Percentiles rank a stretch among this genome's conserved stretches.
These are phyloP conservation scores for Oryza glaberrima DNA, from an alignment of 176 grass and related monocot species.

Conservation along the genomic window DNA sequence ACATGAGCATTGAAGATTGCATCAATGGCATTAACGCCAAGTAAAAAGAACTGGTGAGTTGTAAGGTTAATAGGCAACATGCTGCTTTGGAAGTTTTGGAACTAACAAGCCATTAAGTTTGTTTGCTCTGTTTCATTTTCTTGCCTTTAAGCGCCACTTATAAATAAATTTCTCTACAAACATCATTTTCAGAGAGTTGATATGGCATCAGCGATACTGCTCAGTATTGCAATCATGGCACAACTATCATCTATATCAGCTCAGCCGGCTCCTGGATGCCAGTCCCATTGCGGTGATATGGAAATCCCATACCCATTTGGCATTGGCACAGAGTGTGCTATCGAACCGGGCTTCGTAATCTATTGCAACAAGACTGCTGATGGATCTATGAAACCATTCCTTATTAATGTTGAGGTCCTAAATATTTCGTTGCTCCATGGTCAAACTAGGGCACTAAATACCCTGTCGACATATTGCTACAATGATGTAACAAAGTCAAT, in stretches of 20 bases:
- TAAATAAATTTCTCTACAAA: background rate
- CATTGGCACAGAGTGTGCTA: background rate
- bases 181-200: too few species aligned
- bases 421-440: constrained; percentile 8
- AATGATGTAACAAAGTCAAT: background rate
- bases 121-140: too few species aligned
- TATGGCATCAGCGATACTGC: background rate
- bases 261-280: background rate
- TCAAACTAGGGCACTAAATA: background rate
- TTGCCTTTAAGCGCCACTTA: too few species aligned
- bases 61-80: too few species aligned
- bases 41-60: too few species aligned
- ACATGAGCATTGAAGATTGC: too few species aligned
- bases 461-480: constrained; percentile 19
- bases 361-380: background rate
- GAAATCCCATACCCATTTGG: constrained; percentile 37
- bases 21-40: too few species aligned
- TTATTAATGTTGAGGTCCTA: background rate
- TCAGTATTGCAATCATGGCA: background rate
- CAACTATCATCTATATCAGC: constrained; percentile 2
- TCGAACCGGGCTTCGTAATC: background rate
- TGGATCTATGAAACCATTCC: constrained; percentile 15
- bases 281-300: constrained; percentile 12
- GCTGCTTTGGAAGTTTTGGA: too few species aligned
- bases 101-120: too few species aligned